These are phyloP conservation scores for Podila horticola DNA, from an alignment of 192 early-diverging fungal genomes.

Conservation along the genomic window DNA sequence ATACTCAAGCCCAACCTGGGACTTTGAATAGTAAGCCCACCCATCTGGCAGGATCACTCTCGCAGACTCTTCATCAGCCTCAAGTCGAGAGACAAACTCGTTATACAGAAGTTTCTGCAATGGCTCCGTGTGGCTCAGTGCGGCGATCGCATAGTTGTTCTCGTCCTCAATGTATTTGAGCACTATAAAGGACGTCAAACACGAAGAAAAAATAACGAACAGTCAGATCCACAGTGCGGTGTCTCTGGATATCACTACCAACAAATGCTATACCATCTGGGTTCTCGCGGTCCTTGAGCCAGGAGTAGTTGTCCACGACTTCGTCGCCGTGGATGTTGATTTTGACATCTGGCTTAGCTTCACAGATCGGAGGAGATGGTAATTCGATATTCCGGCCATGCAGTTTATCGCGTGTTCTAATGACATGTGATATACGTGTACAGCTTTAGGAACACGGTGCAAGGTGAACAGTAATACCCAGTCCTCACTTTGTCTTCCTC, in stretches of 20 bases:
- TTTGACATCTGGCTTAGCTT: slow-evolving; percentile 25
- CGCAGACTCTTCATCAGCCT: slow-evolving; percentile 63
- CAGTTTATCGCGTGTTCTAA: slow-evolving; percentile 35
- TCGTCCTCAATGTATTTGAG: slow-evolving; percentile 67
- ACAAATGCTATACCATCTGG: slow-evolving; percentile 35
- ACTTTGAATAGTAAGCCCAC: slow-evolving; percentile 67
- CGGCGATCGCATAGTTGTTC: slow-evolving; percentile 60
- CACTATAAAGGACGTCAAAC: slow-evolving; percentile 23
- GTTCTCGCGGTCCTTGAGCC: slow-evolving; percentile 64
- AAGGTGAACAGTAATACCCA: not conserved
- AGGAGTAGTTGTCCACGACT: slow-evolving; percentile 62
- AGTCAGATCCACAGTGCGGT: too few species aligned
- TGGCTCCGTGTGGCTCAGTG: slow-evolving; percentile 59
- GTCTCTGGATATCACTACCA: too few species aligned
- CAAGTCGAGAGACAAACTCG: slow-evolving; percentile 70
- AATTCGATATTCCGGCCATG: slow-evolving; percentile 47
- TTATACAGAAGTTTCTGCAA: slow-evolving; percentile 67
- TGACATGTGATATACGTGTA: not conserved
- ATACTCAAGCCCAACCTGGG: slow-evolving; percentile 45
- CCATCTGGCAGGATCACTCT: slow-evolving; percentile 59
- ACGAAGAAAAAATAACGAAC: too few species aligned
- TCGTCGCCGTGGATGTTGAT: slow-evolving; percentile 62
- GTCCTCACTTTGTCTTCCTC: not conserved
- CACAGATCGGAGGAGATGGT: slow-evolving; percentile 31
- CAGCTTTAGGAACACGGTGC: not conserved